Percentiles rank a stretch among this genome's conserved stretches.
Evolutionary conservation across 2,329 filamentous ascomycete genomes (phyloP).

Genomic region (Colletotrichum sp.): DNA sequence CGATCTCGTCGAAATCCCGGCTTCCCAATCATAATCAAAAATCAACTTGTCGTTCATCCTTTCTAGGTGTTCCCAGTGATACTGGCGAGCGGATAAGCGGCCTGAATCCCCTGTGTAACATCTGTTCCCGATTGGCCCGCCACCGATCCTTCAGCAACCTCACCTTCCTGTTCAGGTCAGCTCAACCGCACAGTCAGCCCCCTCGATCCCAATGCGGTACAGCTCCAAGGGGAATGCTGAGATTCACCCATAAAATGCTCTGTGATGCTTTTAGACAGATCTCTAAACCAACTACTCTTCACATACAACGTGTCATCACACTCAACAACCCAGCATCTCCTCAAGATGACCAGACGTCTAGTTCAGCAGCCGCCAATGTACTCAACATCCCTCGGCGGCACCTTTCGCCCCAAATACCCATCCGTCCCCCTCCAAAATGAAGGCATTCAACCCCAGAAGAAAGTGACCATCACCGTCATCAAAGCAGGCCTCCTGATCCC

Average conservation of each 20-base stretch:
- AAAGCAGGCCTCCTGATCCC: slow-evolving; percentile 48
- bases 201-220: background rate
- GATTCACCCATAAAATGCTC: background rate
- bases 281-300: background rate
- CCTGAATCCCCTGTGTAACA: background rate
- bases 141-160: background rate
- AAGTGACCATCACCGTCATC: slow-evolving; percentile 28
- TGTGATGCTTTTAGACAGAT: background rate
- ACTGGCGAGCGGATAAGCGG: background rate
- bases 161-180: background rate
- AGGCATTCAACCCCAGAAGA: slow-evolving; percentile 21
- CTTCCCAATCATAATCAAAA: too few relatives aligned
- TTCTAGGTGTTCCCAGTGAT: background rate
- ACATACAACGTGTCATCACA: background rate
- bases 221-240: background rate
- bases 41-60: background rate
- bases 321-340: background rate
- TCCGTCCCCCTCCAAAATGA: background rate
- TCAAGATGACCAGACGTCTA: slow-evolving; percentile 5
- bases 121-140: background rate
- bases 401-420: slow-evolving; percentile 21
- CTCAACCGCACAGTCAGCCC: background rate
- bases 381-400: slow-evolving; percentile 33
- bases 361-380: slow-evolving; percentile 23
- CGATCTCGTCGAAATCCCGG: too few relatives aligned